A percentile compares a stretch with the other conserved stretches of the same genome.
Conservation (phyloP, 2,329 filamentous ascomycete genomes). For the Exophiala sideris region DNA sequence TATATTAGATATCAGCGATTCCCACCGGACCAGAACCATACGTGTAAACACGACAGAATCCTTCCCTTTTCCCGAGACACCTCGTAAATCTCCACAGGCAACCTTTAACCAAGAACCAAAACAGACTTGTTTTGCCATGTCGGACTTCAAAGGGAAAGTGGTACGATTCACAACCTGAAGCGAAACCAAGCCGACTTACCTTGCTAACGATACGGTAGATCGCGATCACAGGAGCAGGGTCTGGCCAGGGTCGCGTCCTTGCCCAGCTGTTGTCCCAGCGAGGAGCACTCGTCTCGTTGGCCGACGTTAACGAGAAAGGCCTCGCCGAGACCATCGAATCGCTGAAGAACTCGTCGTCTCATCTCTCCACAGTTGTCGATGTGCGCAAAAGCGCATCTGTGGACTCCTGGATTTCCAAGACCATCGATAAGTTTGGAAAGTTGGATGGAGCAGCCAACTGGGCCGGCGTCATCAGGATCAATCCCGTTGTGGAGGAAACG, state of each 20-base stretch:
- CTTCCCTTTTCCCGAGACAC: not conserved
- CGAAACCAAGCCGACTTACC: not conserved
- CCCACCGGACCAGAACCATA: not conserved
- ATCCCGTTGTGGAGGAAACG: constrained; percentile 32
- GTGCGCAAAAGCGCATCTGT: constrained; percentile 17
- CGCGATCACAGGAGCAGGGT: constrained; percentile 31
- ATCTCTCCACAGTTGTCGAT: constrained; percentile 17
- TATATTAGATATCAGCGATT: not conserved
- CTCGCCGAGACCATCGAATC: constrained; percentile 34
- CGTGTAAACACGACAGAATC: not conserved
- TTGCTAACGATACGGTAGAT: constrained; percentile 1
- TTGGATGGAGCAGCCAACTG: constrained; percentile 21
- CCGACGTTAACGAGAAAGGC: constrained; percentile 43
- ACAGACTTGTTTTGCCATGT: constrained; percentile 4
- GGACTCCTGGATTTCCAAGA: constrained; percentile 19
- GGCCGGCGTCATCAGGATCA: constrained; percentile 28
- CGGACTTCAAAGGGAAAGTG: constrained; percentile 18
- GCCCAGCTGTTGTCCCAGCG: constrained; percentile 43
- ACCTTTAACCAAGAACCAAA: not conserved
- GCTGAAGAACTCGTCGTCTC: constrained; percentile 8
- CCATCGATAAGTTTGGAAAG: constrained; percentile 15
- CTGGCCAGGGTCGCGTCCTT: constrained; percentile 50
- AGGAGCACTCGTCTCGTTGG: constrained; percentile 48
- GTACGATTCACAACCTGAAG: constrained; percentile 1
- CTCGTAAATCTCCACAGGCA: not conserved